phyloP scores from a whole-genome alignment of 768 basidiomycete species.

The Neoboletus magnificus region DNA sequence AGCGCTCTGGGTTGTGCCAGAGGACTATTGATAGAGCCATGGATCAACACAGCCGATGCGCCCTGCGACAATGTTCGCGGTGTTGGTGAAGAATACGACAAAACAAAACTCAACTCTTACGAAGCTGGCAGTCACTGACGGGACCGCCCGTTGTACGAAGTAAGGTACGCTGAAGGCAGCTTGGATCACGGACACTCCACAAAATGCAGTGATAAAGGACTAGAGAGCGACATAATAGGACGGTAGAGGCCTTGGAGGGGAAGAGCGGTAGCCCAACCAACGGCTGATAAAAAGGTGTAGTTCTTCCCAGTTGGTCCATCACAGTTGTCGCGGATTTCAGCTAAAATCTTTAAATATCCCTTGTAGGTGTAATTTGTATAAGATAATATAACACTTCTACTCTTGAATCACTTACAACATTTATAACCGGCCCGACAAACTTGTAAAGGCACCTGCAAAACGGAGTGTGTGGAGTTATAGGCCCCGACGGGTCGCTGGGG shows the following conservation, averaged over 20 bases:
- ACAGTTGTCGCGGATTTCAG: no score
- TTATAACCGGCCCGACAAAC: no score
- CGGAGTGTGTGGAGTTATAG: no score
- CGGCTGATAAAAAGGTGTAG: conserved; percentile 1
- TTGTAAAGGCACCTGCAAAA: no score
- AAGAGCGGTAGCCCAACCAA: conserved; percentile 14
- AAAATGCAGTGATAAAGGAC: conserved; percentile 53
- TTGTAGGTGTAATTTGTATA: no score
- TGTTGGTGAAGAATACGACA: neutral
- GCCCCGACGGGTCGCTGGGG: no score
- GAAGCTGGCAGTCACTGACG: conserved; percentile 19
- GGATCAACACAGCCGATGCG: conserved; percentile 53
- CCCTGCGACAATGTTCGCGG: conserved; percentile 36
- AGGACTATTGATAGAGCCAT: conserved; percentile 50
- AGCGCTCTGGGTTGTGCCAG: conserved; percentile 52
- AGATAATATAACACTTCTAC: no score
- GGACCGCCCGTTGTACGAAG: conserved; percentile 45
- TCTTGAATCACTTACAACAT: no score
- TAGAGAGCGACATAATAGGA: conserved; percentile 26
- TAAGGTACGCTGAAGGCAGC: conserved; percentile 48
- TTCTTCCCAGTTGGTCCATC: neutral
- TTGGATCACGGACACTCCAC: conserved; percentile 48
- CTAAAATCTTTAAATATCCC: no score
- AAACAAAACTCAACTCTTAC: conserved; percentile 11
- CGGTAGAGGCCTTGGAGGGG: conserved; percentile 5